Evolutionary conservation across 345 rosid species (phyloP).

Genomic region (Fremontodendron californicum): DNA sequence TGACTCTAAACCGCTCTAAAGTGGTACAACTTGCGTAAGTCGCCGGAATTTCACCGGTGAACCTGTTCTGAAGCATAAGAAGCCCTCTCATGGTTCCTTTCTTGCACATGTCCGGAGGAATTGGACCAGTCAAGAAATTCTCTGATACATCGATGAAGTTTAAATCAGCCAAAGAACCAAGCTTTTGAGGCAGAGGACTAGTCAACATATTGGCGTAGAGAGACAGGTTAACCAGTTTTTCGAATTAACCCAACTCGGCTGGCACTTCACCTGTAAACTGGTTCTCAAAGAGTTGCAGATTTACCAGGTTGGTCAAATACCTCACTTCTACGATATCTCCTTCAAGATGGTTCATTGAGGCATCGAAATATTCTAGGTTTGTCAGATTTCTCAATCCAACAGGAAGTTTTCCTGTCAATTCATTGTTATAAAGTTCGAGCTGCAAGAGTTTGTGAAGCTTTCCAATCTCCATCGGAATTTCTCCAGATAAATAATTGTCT

Average conservation of each 20-base stretch:
- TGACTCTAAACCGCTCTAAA: constrained; percentile 66
- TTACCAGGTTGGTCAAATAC: constrained; percentile 48
- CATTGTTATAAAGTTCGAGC: constrained; percentile 64
- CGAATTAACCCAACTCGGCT: constrained; percentile 63
- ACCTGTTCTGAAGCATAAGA: constrained; percentile 65
- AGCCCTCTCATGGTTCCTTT: constrained; percentile 58
- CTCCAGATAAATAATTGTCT: constrained; percentile 43
- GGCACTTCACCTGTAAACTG: constrained; percentile 67
- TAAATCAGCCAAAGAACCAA: constrained; percentile 71
- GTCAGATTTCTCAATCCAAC: constrained; percentile 61
- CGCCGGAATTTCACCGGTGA: constrained; percentile 72
- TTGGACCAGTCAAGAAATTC: constrained; percentile 61
- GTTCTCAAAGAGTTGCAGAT: constrained; percentile 64
- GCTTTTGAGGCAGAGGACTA: constrained; percentile 63
- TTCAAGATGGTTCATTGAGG: constrained; percentile 48
- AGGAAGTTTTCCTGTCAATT: constrained; percentile 63
- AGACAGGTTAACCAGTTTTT: constrained; percentile 59
- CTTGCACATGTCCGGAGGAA: constrained; percentile 93
- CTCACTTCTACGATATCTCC: constrained; percentile 64
- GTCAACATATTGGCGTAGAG: constrained; percentile 58
- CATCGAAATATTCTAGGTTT: constrained; percentile 54
- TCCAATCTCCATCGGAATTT: constrained; percentile 58
- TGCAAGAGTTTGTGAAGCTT: constrained; percentile 57
- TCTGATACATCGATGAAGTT: constrained; percentile 79
- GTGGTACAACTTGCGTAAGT: constrained; percentile 57